These are phyloP conservation scores for Veloboletus limbatus DNA, from an alignment of 1,284 basidiomycete genomes.

Conservation along the genomic window DNA sequence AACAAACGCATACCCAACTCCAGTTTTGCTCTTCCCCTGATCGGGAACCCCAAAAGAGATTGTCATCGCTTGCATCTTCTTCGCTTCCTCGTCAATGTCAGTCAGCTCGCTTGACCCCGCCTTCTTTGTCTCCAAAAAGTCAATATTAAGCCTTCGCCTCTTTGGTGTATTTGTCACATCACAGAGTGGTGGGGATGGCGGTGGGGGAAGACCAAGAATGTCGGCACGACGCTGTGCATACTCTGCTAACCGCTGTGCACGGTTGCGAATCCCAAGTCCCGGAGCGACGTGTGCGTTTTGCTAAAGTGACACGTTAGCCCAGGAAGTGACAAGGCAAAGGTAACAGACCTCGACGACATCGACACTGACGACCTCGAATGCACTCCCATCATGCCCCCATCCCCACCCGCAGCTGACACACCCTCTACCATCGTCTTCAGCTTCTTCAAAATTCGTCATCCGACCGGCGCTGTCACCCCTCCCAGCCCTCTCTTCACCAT, in stretches of 20 bases:
- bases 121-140: slow-evolving; percentile 27
- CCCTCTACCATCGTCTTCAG: slow-evolving; percentile 59
- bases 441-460: slow-evolving; percentile 40
- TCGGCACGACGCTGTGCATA: slow-evolving; percentile 58
- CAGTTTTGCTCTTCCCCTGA: slow-evolving; percentile 38
- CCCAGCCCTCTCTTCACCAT: slow-evolving; percentile 27
- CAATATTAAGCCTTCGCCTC: slow-evolving; percentile 20
- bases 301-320: slow-evolving; percentile 28
- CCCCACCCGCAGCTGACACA: slow-evolving; percentile 70
- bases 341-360: slow-evolving; percentile 58
- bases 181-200: slow-evolving; percentile 29
- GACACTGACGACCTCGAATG: slow-evolving; percentile 63
- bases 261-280: slow-evolving; percentile 55
- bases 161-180: slow-evolving; percentile 35
- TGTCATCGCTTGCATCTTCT: slow-evolving; percentile 42
- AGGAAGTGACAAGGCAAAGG: not conserved
- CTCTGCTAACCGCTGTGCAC: slow-evolving; percentile 61
- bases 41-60: slow-evolving; percentile 44
- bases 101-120: slow-evolving; percentile 18
- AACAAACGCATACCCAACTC: slow-evolving; percentile 50
- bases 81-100: slow-evolving; percentile 33
- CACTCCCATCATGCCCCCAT: slow-evolving; percentile 70
- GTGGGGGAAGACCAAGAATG: slow-evolving; percentile 43
- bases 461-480: slow-evolving; percentile 24
- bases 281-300: slow-evolving; percentile 44